Conservation (phyloP, 345 rosid species). For the Eucalyptus curtisii region DNA sequence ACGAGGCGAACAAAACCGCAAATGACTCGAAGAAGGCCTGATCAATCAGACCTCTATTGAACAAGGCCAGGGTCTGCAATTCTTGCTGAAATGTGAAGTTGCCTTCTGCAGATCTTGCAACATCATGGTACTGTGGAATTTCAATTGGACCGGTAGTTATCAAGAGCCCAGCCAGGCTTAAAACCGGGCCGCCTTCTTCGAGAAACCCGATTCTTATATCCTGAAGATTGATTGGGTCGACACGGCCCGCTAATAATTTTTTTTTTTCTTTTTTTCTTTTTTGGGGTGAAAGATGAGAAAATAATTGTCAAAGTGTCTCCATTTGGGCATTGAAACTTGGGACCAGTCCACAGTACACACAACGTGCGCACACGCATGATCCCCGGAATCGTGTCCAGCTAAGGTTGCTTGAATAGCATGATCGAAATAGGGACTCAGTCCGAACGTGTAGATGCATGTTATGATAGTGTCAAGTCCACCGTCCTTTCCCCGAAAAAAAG, state of each 20-base stretch:
- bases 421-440: neutral
- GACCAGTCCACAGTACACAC: neutral
- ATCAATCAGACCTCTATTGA: neutral
- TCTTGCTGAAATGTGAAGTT: neutral
- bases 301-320: neutral
- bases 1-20: neutral
- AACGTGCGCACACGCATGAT: neutral
- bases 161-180: neutral
- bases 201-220: neutral
- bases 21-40: neutral
- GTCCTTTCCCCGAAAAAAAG: neutral
- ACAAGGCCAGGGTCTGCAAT: neutral
- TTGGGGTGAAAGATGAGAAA: neutral
- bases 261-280: accelerated
- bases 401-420: neutral
- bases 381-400: neutral
- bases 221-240: neutral
- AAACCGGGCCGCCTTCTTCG: neutral
- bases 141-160: neutral
- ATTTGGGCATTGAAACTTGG: neutral
- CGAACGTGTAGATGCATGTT: neutral
- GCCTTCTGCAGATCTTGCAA: neutral
- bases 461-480: neutral
- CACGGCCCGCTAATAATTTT: neutral
- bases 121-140: neutral